Percentiles rank a stretch among this genome's conserved stretches.
Evolutionary conservation across 2,329 filamentous ascomycete species (phyloP).

Genomic region (Paracoccidioides lutzii): DNA sequence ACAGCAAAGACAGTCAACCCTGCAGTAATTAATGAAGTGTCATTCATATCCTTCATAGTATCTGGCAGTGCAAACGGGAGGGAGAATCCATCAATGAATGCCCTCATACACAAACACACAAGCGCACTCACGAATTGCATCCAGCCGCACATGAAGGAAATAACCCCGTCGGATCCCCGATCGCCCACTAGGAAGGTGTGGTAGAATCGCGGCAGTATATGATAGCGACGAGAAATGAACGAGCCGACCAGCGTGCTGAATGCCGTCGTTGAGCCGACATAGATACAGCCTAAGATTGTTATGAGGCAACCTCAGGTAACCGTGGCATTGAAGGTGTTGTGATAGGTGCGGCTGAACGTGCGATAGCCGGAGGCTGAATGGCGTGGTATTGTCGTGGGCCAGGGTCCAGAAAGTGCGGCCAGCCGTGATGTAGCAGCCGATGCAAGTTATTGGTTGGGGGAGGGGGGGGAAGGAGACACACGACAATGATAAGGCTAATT

Average conservation of each 20-base stretch:
- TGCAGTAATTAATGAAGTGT: constrained; percentile 40
- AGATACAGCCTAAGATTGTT: constrained; percentile 44
- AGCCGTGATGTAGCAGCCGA: constrained; percentile 46
- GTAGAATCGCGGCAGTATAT: constrained; percentile 41
- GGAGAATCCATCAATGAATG: constrained; percentile 48
- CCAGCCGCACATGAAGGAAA: constrained; percentile 39
- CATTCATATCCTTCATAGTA: constrained; percentile 40
- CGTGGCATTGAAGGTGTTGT: constrained; percentile 48
- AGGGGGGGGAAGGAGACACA: constrained; percentile 39
- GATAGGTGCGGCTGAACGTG: constrained; percentile 41
- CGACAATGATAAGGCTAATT: constrained; percentile 45
- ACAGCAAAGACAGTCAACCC: constrained; percentile 39
- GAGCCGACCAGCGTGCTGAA: constrained; percentile 47
- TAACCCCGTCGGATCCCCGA: constrained; percentile 39
- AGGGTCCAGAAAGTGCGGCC: constrained; percentile 49
- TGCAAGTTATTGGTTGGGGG: constrained; percentile 40
- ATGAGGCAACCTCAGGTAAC: constrained; percentile 41
- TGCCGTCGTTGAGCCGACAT: constrained; percentile 41
- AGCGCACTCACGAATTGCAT: constrained; percentile 37
- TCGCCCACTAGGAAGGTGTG: constrained; percentile 40
- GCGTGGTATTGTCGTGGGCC: constrained; percentile 49
- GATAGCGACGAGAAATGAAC: constrained; percentile 43
- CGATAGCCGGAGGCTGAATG: constrained; percentile 42
- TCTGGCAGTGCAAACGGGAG: constrained; percentile 41
- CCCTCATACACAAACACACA: constrained; percentile 40